phyloP scores from a whole-genome alignment of 148 eudicot species.

The Silene uniflora region DNA sequence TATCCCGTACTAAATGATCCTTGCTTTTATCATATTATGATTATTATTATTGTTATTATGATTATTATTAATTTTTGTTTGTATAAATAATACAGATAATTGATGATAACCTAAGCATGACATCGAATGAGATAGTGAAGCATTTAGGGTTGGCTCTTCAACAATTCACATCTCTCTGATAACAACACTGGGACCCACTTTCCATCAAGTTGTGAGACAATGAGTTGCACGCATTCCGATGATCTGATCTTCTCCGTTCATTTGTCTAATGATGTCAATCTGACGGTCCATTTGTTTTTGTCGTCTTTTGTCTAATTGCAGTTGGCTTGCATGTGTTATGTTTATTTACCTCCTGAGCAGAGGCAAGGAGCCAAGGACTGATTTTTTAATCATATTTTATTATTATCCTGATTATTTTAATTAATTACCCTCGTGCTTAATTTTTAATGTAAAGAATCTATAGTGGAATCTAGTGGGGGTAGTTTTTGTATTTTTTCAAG shows the following conservation, averaged over 20 bases:
- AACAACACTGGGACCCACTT: neutral
- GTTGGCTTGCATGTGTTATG: too few relatives aligned
- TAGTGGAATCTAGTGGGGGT: neutral
- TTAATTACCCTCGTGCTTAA: neutral
- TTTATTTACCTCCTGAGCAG: neutral
- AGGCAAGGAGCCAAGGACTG: too few relatives aligned
- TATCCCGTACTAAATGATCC: too few relatives aligned
- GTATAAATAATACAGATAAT: constrained; percentile 10
- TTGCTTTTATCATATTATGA: too few relatives aligned
- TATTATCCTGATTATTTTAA: too few relatives aligned
- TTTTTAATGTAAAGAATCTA: too few relatives aligned
- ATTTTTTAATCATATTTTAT: neutral
- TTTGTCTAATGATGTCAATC: too few relatives aligned
- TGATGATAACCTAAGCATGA: constrained; percentile 5
- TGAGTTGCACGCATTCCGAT: neutral
- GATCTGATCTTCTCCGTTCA: too few relatives aligned
- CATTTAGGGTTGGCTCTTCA: constrained; percentile 16
- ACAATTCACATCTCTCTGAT: neutral
- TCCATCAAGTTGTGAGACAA: neutral
- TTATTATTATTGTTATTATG: too few relatives aligned
- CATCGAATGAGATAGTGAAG: constrained; percentile 18
- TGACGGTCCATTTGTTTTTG: too few relatives aligned
- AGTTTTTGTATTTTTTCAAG: neutral
- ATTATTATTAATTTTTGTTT: too few relatives aligned
- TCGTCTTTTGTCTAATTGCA: neutral